Evolutionary conservation across 139 green algal species (phyloP), one percentile per base, ranked within the genome.

Genomic region (Eudorina sp.): DNA sequence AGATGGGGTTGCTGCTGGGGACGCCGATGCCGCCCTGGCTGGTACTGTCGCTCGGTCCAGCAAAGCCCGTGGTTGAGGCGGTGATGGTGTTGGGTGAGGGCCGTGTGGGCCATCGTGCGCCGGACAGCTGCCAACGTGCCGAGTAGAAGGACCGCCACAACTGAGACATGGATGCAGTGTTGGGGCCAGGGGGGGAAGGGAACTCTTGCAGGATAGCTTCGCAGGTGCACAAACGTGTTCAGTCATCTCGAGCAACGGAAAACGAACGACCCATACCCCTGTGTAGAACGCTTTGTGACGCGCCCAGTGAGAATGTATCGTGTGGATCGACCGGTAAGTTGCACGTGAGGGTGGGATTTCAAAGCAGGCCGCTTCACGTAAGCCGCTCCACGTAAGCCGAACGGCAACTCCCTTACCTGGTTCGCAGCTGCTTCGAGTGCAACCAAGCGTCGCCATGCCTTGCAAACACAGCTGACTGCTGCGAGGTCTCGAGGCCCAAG

Each of bases 61-160:
- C n/a, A n/a, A n/a, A n/a, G n/a, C n/a, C n/a, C n/a, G n/a, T 34
- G 70, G 19, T 21, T 29, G 16, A 51, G 53, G 5, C 19, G 76
- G 29, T 25, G 29, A 1, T 53, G 70, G 19, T 53, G 70, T 21
- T 79, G 6, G 40, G 9, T 18, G 40, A 21, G 2, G 40, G n/a
- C 25, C 6, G 55, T 18, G 19, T 48, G 43, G 81, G 48, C 75
- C 88, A 79, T 8, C 53, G 77, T 1, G 93, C 85, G 6, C 62
- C 89, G 0, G 69, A 80, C 27, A 48, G 46, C 48, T 94, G 89
- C 90, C 90, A 94, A 4, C 92, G 69, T 2, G 41, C 27, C 3
- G 80, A 68, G 73, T 94, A 94, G 48, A 94, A 92, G 29, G 55
- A 43, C 13, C 85, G 82, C 92, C 92, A 94, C 9, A 87, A 19